Percentiles rank a stretch among this genome's conserved stretches.
These are phyloP conservation scores for Helichrysum umbraculigerum DNA, from an alignment of 129 eudicot species.

Conservation along the genomic window DNA sequence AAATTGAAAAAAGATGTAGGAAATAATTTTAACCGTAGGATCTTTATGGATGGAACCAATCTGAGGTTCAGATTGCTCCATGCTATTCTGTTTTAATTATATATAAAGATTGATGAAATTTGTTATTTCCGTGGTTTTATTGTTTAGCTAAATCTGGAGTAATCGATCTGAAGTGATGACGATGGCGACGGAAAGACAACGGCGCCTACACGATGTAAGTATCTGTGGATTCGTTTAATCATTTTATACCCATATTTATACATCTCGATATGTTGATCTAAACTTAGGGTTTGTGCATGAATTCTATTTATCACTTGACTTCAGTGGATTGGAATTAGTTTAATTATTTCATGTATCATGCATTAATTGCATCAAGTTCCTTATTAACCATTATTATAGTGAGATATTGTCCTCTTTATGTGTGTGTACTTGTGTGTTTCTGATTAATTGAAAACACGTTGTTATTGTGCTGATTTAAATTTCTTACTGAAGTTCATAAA, in stretches of 20 bases:
- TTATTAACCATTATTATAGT: neutral
- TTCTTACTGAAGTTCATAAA: neutral
- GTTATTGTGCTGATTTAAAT: neutral
- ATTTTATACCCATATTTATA: neutral
- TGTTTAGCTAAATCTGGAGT: conserved; percentile 7
- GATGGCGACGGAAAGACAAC: conserved; percentile 25
- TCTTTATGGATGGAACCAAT: neutral
- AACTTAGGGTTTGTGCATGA: conserved; percentile 15
- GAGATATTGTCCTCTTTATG: neutral
- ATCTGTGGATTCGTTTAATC: conserved; percentile 11
- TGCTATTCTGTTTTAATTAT: neutral
- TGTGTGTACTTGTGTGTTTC: neutral
- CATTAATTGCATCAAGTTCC: conserved; percentile 10
- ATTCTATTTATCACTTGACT: conserved; percentile 8
- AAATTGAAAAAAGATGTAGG: no score
- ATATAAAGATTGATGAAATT: conserved; percentile 1
- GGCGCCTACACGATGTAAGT: conserved; percentile 37
- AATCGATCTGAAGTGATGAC: conserved; percentile 20
- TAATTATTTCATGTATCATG: neutral
- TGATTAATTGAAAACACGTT: conserved; percentile 2
- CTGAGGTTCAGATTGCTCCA: neutral
- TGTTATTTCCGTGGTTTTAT: conserved; percentile 14
- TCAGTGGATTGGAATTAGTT: neutral
- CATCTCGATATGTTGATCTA: conserved; percentile 11
- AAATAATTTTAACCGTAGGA: neutral